Evolutionary conservation across 2,329 filamentous ascomycete species (phyloP).

Genomic region (Ceratocystis lukuohia): DNA sequence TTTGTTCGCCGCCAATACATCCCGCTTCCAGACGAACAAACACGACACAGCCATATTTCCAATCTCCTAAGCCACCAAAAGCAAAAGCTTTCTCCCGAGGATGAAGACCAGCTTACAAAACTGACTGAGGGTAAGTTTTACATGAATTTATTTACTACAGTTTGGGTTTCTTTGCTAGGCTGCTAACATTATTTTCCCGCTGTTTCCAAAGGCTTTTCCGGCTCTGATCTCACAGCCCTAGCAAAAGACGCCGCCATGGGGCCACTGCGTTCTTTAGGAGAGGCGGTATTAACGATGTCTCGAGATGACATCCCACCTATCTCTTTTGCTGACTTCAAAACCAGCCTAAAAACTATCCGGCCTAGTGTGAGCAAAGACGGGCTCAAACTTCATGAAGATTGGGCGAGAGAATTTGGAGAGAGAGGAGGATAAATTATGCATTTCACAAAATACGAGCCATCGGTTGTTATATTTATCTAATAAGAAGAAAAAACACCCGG

Average conservation of each 20-base stretch:
- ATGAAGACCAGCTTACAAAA: constrained; percentile 60
- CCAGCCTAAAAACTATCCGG: constrained; percentile 70
- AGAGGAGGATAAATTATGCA: constrained; percentile 52
- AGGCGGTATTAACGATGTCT: constrained; percentile 76
- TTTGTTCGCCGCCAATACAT: constrained; percentile 96
- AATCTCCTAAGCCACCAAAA: constrained; percentile 79
- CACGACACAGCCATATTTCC: constrained; percentile 63
- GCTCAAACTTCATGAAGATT: constrained; percentile 80
- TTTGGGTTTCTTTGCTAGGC: not conserved
- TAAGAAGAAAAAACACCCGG: no score
- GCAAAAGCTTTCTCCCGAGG: constrained; percentile 56
- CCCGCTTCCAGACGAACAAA: constrained; percentile 73
- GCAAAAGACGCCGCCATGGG: constrained; percentile 99
- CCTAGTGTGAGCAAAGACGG: constrained; percentile 81
- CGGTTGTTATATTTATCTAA: not conserved
- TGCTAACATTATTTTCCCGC: constrained; percentile 8
- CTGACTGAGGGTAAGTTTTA: constrained; percentile 62
- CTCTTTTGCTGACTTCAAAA: constrained; percentile 65
- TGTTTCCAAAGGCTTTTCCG: constrained; percentile 64
- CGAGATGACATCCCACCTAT: constrained; percentile 93
- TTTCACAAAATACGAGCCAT: not conserved
- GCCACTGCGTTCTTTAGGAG: constrained; percentile 75
- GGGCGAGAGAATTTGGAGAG: constrained; percentile 88
- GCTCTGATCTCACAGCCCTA: constrained; percentile 88
- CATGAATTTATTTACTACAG: constrained; percentile 15